Evolutionary conservation across 441 rosid genomes (phyloP).

Genomic region (Adansonia rubrostipa): DNA sequence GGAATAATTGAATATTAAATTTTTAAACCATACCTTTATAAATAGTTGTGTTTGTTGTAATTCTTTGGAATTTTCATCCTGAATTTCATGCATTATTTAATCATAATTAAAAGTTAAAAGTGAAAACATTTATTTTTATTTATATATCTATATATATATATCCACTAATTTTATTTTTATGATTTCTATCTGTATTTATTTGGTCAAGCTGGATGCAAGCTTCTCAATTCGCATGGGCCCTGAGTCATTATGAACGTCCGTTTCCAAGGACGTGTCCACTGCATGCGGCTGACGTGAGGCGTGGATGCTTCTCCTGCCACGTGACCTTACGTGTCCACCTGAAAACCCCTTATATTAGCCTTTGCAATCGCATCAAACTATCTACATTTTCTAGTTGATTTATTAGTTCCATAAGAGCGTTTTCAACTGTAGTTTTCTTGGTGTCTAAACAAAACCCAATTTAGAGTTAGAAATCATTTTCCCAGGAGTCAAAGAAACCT

Average conservation of each 20-base stretch:
- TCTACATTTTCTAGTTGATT: slow-evolving; percentile 26
- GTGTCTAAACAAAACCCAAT: slow-evolving; percentile 31
- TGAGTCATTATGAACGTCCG: slow-evolving; percentile 19
- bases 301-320: slow-evolving; percentile 17
- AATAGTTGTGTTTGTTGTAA: too few species aligned
- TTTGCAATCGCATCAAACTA: background rate
- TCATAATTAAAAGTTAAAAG: too few species aligned
- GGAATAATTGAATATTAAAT: too few species aligned
- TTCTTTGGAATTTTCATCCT: too few species aligned
- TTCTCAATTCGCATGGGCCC: background rate
- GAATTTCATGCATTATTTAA: too few species aligned
- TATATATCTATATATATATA: too few species aligned
- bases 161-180: too few species aligned
- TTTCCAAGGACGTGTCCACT: slow-evolving; percentile 30
- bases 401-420: slow-evolving; percentile 18
- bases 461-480: slow-evolving; percentile 15
- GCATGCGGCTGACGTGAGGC: slow-evolving; percentile 17
- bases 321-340: slow-evolving; percentile 18
- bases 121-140: too few species aligned
- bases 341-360: background rate
- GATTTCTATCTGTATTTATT: too few species aligned
- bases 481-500: slow-evolving; percentile 20
- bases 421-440: slow-evolving; percentile 13
- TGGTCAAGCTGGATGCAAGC: background rate
- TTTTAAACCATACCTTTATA: too few species aligned